These are phyloP conservation scores for Aspergillus sp. DNA, from an alignment of 2,329 filamentous ascomycete genomes.

Conservation along the genomic window DNA sequence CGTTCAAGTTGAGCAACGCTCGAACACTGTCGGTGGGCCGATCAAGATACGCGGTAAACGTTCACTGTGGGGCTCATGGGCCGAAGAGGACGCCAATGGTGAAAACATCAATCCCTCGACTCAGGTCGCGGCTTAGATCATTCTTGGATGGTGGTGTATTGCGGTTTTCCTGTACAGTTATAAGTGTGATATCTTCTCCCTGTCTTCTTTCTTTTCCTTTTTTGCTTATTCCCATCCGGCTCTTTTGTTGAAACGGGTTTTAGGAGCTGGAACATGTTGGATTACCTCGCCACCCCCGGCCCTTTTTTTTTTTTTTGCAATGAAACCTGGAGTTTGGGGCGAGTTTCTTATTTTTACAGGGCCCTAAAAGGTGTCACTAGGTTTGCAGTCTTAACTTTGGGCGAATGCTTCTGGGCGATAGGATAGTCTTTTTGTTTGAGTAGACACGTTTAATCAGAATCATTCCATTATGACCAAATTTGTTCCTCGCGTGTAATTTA, in stretches of 20 bases:
- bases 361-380: slow-evolving; percentile 17
- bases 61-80: slow-evolving; percentile 97
- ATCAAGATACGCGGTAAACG: slow-evolving; percentile 87
- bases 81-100: slow-evolving; percentile 63
- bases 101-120: slow-evolving; percentile 41
- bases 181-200: slow-evolving; percentile 2
- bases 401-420: slow-evolving; percentile 15
- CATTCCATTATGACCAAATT: background rate
- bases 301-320: background rate
- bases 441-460: slow-evolving; percentile 8
- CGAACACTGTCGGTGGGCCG: slow-evolving; percentile 69
- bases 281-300: background rate
- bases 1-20: slow-evolving; percentile 88
- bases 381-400: slow-evolving; percentile 5
- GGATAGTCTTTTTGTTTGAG: slow-evolving; percentile 9
- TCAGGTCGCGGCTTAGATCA: slow-evolving; percentile 24
- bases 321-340: slow-evolving; percentile 9
- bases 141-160: background rate
- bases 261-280: slow-evolving; percentile 2
- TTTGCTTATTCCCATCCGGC: background rate
- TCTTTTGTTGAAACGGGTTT: slow-evolving; percentile 2
- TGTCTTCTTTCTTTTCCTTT: background rate
- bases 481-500: too few species aligned
- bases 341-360: slow-evolving; percentile 4
- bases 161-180: slow-evolving; percentile 13